Base-by-base conservation (phyloP, 352 stramenopile species). In the Elongisporangium anandrum region DNA sequence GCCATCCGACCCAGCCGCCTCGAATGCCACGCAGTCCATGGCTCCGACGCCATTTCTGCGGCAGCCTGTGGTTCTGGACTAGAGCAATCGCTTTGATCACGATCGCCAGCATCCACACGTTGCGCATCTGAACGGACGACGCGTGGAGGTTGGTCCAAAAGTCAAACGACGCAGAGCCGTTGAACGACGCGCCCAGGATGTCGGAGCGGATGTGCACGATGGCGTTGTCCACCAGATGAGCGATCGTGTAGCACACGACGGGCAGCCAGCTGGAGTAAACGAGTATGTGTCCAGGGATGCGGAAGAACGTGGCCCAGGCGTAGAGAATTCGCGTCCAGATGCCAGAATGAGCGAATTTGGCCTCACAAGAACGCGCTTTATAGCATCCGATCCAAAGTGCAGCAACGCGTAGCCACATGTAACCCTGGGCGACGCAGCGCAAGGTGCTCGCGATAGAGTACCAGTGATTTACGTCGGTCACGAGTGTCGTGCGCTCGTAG, bases 331-430 rank as follows among this genome's bases (percentile, higher is more conserved):
- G 34, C 4, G 34, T 45, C 9, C 34, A 45, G 34, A 45, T 16
- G 34, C 34, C 17, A 12, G 34, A 45, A 6, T 45, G 34, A 17
- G 34, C 34, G 34, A 4, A 45, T 45, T 12, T 45, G 0, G 10
- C 10, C 29, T 41, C 29, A 1, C 5, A 15, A 4, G 29, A 41
- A 12, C 34, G 12, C 17, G 34, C 10, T 45, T 45, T 45, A 12
- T 17, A 45, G 34, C 34, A 45, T 9, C 34, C 34, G 4, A 45
- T 2, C 34, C 34, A 45, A 12, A 86, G 49, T 1, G 68, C 48
- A 0, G 52, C 1, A 13, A 83, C 26, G 5, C 78, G 74, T 34
- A 81, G 20, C 79, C 79, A 88, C 10, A 88, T 65, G 51, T 82
- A 88, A 0, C 41, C 0, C 39, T 88, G 79, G 0, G 67, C 68